Evolutionary conservation across 768 basidiomycete species (phyloP), one percentile per base, ranked within the genome.

Genomic region (Wakefieldia striispora): DNA sequence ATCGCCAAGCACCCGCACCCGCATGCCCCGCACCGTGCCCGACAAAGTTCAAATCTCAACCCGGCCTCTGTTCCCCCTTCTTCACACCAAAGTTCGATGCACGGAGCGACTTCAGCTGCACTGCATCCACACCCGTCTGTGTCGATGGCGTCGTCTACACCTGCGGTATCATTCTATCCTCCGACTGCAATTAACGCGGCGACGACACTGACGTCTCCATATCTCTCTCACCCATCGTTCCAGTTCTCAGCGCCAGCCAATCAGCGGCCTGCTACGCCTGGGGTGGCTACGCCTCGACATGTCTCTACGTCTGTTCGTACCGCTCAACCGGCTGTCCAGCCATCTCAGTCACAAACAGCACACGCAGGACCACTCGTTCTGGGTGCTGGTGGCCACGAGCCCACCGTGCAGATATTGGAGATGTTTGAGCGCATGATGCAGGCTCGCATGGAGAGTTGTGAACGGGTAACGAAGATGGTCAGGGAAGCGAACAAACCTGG

Each of bases 401-500:
- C 72, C 31, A 69, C 70, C 38, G 76, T 81, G 23, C 78, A 74
- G 46, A 75, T 89, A 45, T 70, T 89, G 51, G 77, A 81, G 57
- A 77, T 82, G 73, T 86, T 85, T 60, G 83, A 83, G 49, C 77
- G 80, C 51, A 82, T 89, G 72, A 79, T 88, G 73, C 83, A 86
- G 58, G 74, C 81, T 3, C 77, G 87, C 47, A 81, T 89, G 77
- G 86, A 88, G 66, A 87, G 84, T 60, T 89, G 87, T 64, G 76
- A 83, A 55, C 74, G 84, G 29, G 73, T 86, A 45, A 79, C 79
- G 54, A 76, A 75, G 40, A 71, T 88, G 53, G 77, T 86, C 19
- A 59, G 64, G 45, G 60, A 60, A 23, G 64, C 65, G n/a, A 58
- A 60, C 50, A 62, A 39, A n/a, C 58, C 65, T 17, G 60, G 54